Evolutionary conservation across 2,329 filamentous ascomycete genomes (phyloP), one percentile per base, ranked within the genome.

Genomic region (Herpotrichia juniperi): DNA sequence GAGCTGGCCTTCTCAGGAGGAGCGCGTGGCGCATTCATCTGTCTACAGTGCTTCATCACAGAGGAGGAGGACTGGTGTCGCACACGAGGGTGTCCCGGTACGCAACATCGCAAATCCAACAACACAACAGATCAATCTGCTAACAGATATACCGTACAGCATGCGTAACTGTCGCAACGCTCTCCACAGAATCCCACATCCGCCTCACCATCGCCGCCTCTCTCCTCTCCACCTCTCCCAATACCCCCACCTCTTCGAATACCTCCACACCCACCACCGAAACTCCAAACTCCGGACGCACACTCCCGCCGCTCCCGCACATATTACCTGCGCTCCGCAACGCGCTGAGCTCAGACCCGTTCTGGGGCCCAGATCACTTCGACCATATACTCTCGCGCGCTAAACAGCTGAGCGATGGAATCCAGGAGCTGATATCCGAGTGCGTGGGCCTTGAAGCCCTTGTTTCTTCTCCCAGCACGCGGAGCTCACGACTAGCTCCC

Each of bases 21-120:
- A 46, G 82, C 82, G 3, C 78, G 83, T 39, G 78, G 78, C 53
- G 82, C 83, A 1, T 86, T 83, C 62, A 72, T 84, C 46, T 85
- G 82, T 78, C 74, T 86, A 30, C 80, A 84, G 55, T 85, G 81
- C 67, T 83, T 85, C 52, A 67, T 86, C 19, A 74, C 73, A 10
- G 82, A 84, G 46, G 82, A 83, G 57, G 78, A 80, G 53, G 80
- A 84, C 55, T 86, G 82, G 82, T 83, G 81, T 60, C 72, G 78
- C 51, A 83, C 81, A 1, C 69, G 76, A 22, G 81, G 82, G 22
- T 86, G 83, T 66, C 82, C 83, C 26, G 67, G 69, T 71, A 64
- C 19, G 62, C 50, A 14, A 16, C 12, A 2, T 28, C 19, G 2
- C 30, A 24, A 9, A 10, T n/a, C 9, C 32, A 35, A 6, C 9